These are phyloP conservation scores for Syzygium aromaticum DNA, from an alignment of 345 rosid species.

Conservation along the genomic window DNA sequence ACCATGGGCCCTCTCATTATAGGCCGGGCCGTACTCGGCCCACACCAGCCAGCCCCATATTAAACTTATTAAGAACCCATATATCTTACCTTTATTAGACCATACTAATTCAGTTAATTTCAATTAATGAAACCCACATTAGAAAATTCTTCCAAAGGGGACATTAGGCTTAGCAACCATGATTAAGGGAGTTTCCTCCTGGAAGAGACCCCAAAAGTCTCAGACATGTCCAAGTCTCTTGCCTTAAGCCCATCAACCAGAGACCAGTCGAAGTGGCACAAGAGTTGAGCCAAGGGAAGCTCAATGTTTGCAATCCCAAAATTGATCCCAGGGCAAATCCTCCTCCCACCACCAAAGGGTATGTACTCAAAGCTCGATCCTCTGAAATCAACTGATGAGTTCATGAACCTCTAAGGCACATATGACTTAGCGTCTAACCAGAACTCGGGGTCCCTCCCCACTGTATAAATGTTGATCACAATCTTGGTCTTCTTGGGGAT, in stretches of 20 bases:
- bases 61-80: too few relatives aligned
- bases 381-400: not conserved
- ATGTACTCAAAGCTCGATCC: constrained; percentile 4
- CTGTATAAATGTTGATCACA: constrained; percentile 1
- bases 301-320: constrained; percentile 1
- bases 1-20: too few relatives aligned
- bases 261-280: constrained; percentile 14
- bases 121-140: too few relatives aligned
- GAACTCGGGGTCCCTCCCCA: constrained; percentile 10
- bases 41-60: too few relatives aligned
- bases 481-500: constrained; percentile 9
- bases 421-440: constrained; percentile 5
- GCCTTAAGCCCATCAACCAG: not conserved
- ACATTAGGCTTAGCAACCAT: not conserved
- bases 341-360: constrained; percentile 12
- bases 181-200: not conserved
- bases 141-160: too few relatives aligned
- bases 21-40: too few relatives aligned
- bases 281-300: constrained; percentile 5
- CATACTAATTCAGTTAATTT: too few relatives aligned
- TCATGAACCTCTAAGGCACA: constrained; percentile 1
- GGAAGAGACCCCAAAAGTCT: not conserved
- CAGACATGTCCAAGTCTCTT: constrained; percentile 4
- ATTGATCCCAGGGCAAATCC: constrained; percentile 8
- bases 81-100: too few relatives aligned